These are phyloP conservation scores for Bipolaris zeicola DNA, from an alignment of 2,329 filamentous ascomycete genomes.

Conservation along the genomic window DNA sequence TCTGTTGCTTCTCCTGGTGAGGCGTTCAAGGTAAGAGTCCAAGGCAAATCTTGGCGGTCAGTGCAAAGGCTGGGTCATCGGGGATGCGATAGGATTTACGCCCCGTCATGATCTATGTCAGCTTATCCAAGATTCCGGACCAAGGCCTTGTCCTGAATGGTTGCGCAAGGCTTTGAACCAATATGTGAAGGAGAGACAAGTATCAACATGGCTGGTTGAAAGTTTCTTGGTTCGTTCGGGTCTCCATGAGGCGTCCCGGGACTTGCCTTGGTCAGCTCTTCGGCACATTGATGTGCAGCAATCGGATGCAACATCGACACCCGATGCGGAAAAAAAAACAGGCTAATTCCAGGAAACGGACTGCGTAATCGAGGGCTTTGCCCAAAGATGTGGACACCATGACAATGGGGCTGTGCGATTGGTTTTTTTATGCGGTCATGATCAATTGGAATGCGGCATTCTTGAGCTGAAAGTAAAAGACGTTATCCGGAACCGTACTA, in stretches of 20 bases:
- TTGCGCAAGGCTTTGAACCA: not conserved
- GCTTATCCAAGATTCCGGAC: not conserved
- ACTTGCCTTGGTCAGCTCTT: not conserved
- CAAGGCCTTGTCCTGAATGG: no score
- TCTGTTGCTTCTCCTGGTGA: not conserved
- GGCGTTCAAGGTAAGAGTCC: no score
- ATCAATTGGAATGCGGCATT: not conserved
- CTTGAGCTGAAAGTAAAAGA: not conserved
- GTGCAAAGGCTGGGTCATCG: not conserved
- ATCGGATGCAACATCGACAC: not conserved
- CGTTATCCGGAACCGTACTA: not conserved
- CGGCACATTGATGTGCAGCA: not conserved
- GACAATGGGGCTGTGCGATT: not conserved
- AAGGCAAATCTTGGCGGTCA: not conserved
- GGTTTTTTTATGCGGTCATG: not conserved
- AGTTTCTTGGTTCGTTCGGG: not conserved
- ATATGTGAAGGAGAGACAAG: not conserved
- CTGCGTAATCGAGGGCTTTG: not conserved
- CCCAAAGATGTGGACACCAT: not conserved
- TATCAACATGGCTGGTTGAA: not conserved
- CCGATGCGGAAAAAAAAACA: not conserved
- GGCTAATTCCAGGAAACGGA: not conserved
- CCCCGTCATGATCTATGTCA: no score
- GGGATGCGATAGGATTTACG: not conserved
- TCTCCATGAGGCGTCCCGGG: conserved; percentile 1